Percentiles rank a stretch among this genome's conserved stretches.
Evolutionary conservation across 305 asterid genomes (phyloP).

Genomic region (Lippia alba): DNA sequence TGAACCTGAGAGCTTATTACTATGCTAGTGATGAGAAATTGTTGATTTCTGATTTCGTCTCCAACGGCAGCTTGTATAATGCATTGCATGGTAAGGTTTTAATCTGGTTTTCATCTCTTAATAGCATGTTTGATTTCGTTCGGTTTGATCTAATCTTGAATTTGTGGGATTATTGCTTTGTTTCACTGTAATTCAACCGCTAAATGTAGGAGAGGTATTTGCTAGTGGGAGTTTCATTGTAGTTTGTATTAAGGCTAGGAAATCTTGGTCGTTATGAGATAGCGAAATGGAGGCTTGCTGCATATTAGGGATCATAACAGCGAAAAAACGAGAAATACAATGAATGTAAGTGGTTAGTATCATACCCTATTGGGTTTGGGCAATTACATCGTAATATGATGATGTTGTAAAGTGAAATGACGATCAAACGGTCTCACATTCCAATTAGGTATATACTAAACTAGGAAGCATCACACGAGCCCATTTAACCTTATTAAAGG

Average conservation of each 20-base stretch:
- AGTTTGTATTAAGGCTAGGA: neutral
- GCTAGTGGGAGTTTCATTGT: neutral
- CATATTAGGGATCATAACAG: slow-evolving; percentile 1
- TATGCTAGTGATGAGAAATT: slow-evolving; percentile 90
- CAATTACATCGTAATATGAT: too few relatives aligned
- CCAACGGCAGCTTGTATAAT: slow-evolving; percentile 73
- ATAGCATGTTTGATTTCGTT: neutral
- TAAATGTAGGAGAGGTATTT: neutral
- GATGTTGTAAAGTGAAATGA: too few relatives aligned
- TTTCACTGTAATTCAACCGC: too few relatives aligned
- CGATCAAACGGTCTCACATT: neutral
- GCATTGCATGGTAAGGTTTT: slow-evolving; percentile 78
- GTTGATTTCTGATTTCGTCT: slow-evolving; percentile 74
- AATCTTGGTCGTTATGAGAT: neutral
- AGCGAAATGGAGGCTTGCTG: neutral
- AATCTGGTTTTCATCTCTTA: neutral
- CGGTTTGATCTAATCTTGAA: slow-evolving; percentile 1
- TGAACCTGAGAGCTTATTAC: slow-evolving; percentile 82
- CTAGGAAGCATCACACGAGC: too few relatives aligned
- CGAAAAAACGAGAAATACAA: too few relatives aligned
- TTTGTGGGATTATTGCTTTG: neutral
- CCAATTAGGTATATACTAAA: too few relatives aligned
- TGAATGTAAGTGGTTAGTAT: too few relatives aligned
- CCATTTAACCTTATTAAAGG: neutral
- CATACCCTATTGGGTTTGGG: too few relatives aligned